phyloP scores from a whole-genome alignment of 345 rosid genomes.

The Salix exigua region DNA sequence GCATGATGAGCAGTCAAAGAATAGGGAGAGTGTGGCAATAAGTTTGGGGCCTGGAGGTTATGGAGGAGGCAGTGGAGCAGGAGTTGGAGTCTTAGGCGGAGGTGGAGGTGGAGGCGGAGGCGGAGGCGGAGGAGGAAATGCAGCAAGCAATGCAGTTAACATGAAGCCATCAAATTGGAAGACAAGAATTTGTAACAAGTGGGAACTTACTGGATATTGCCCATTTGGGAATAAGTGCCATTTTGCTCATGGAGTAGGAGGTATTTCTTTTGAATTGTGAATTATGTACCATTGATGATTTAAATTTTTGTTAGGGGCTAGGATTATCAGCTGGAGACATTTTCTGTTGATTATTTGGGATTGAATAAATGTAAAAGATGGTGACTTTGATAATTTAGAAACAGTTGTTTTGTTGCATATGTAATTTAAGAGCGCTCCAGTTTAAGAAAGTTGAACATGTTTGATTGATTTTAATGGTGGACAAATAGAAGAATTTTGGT shows the following conservation, averaged over 20 bases:
- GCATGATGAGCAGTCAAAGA: constrained; percentile 90
- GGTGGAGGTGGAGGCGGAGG: constrained; percentile 29
- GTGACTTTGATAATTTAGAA: background rate
- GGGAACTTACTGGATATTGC: constrained; percentile 95
- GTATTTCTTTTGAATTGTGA: constrained; percentile 30
- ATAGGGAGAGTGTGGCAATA: constrained; percentile 89
- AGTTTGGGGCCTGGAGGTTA: constrained; percentile 93
- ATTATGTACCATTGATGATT: background rate
- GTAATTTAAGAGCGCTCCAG: background rate
- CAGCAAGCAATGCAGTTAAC: constrained; percentile 29
- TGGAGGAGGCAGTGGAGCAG: constrained; percentile 45
- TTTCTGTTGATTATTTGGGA: background rate
- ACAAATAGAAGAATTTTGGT: background rate
- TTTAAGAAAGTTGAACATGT: background rate
- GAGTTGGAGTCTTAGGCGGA: constrained; percentile 7
- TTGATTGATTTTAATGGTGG: background rate
- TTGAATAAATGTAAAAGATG: constrained; percentile 1
- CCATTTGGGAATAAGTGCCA: constrained; percentile 96
- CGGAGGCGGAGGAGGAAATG: constrained; percentile 29
- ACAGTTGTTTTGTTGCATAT: background rate
- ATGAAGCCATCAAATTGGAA: constrained; percentile 96
- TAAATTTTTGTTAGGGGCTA: background rate
- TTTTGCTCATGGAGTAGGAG: constrained; percentile 90
- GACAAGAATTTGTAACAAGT: constrained; percentile 91
- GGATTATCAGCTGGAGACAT: background rate